A percentile compares a stretch with the other conserved stretches of the same genome.
These are phyloP conservation scores for Lizonia empirigonia DNA, from an alignment of 2,329 filamentous ascomycete species.

Conservation along the genomic window DNA sequence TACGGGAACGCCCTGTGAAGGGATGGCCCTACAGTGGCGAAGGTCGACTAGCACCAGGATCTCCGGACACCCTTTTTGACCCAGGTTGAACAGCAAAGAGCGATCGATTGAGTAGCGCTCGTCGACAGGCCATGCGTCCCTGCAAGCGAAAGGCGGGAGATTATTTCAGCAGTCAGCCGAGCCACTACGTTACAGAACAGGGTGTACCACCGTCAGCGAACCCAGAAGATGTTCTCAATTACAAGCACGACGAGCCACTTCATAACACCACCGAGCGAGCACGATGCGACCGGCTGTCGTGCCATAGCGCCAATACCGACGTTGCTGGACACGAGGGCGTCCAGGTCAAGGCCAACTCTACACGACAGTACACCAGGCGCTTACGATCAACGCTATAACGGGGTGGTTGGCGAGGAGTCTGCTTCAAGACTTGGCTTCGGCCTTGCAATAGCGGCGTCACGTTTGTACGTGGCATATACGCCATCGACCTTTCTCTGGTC, in stretches of 20 bases:
- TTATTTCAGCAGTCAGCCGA: slow-evolving; percentile 1
- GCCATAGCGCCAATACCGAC: not conserved
- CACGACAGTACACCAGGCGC: not conserved
- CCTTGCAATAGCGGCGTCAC: slow-evolving; percentile 10
- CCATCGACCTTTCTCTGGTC: slow-evolving; percentile 18
- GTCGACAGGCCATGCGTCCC: slow-evolving; percentile 2
- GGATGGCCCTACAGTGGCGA: not conserved
- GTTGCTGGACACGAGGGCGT: not conserved
- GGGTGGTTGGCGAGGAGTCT: slow-evolving; percentile 20
- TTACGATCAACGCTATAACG: not conserved
- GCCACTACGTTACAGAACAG: slow-evolving; percentile 1
- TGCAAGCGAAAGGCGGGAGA: not conserved
- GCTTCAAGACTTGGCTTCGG: slow-evolving; percentile 9
- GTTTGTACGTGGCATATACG: slow-evolving; percentile 6
- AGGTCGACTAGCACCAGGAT: slow-evolving; percentile 1
- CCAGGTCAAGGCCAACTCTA: not conserved
- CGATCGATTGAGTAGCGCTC: not conserved
- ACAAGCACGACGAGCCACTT: slow-evolving; percentile 15
- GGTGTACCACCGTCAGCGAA: not conserved
- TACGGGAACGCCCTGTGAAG: not conserved
- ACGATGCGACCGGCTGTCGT: slow-evolving; percentile 13
- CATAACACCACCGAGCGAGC: slow-evolving; percentile 4
- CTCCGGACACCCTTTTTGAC: not conserved
- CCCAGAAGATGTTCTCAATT: slow-evolving; percentile 5
- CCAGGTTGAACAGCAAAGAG: slow-evolving; percentile 2